Percentiles rank a stretch among this genome's conserved stretches.
Conservation (phyloP, 2,329 filamentous ascomycete genomes). For the Rhynchosporium graminicola region DNA sequence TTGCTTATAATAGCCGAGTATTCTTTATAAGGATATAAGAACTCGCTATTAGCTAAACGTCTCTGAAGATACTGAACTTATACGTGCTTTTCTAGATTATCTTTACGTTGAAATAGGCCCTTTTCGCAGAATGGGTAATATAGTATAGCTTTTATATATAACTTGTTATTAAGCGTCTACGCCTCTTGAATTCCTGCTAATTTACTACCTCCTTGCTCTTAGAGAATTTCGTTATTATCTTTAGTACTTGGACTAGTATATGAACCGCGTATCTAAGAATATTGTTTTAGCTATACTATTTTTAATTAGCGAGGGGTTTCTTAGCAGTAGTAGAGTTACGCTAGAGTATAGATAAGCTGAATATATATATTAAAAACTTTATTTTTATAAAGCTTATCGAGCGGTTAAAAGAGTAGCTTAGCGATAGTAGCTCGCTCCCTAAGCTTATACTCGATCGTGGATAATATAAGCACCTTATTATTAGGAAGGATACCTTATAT, state of each 20-base stretch:
- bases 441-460: slow-evolving; percentile 33
- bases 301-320: slow-evolving; percentile 7
- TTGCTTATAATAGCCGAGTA: not conserved
- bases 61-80: not conserved
- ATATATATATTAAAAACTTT: slow-evolving; percentile 28
- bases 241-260: slow-evolving; percentile 4
- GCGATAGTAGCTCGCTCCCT: slow-evolving; percentile 31
- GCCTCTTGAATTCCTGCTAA: not conserved
- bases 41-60: not conserved
- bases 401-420: slow-evolving; percentile 30
- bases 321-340: not conserved
- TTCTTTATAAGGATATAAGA: not conserved
- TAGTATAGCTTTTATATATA: not conserved
- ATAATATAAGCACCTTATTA: slow-evolving; percentile 26
- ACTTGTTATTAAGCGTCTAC: not conserved
- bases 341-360: slow-evolving; percentile 22
- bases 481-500: slow-evolving; percentile 28
- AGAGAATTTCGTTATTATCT: not conserved
- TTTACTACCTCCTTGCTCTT: not conserved
- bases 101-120: too few relatives aligned
- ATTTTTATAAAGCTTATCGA: slow-evolving; percentile 26
- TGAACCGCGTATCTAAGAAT: not conserved
- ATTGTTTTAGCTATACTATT: not conserved
- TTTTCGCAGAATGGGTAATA: not conserved
- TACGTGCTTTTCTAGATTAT: not conserved